Conservation (phyloP, 1,284 basidiomycete genomes). For the Wallemia mellicola region DNA sequence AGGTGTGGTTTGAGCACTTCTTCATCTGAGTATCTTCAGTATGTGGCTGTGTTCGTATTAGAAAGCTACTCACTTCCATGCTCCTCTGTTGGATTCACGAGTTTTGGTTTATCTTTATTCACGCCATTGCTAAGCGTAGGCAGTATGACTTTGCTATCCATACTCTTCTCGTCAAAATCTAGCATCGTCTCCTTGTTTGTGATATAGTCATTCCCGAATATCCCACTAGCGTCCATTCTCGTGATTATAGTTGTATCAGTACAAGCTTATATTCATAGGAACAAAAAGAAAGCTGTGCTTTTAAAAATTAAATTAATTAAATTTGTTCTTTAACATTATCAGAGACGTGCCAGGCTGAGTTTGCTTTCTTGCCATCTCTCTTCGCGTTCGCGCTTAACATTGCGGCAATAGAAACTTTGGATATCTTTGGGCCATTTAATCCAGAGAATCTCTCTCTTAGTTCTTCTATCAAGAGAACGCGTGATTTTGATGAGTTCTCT, state of each 20-base stretch:
- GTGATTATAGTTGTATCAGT: background rate
- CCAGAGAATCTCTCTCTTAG: constrained; percentile 29
- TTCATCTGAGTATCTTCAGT: too few relatives aligned
- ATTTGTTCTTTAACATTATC: background rate
- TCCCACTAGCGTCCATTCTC: background rate
- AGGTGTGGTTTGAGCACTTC: background rate
- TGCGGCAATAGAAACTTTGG: background rate
- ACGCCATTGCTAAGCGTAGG: background rate
- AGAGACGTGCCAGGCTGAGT: background rate
- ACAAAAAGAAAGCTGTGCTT: too few relatives aligned
- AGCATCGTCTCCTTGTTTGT: background rate
- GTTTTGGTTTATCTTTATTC: background rate
- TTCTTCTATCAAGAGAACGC: constrained; percentile 34
- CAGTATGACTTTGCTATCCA: background rate
- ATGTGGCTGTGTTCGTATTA: too few relatives aligned
- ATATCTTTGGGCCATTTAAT: background rate
- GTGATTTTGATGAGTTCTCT: constrained; percentile 26
- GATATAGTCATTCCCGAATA: background rate
- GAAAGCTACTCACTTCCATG: background rate
- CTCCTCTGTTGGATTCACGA: background rate
- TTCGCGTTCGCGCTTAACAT: background rate
- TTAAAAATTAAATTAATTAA: too few relatives aligned
- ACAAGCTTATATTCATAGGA: too few relatives aligned
- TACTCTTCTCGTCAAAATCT: background rate
- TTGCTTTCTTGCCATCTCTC: background rate